These are phyloP conservation scores for Lotmaria passim DNA, from an alignment of 208 protist species.

Conservation along the genomic window DNA sequence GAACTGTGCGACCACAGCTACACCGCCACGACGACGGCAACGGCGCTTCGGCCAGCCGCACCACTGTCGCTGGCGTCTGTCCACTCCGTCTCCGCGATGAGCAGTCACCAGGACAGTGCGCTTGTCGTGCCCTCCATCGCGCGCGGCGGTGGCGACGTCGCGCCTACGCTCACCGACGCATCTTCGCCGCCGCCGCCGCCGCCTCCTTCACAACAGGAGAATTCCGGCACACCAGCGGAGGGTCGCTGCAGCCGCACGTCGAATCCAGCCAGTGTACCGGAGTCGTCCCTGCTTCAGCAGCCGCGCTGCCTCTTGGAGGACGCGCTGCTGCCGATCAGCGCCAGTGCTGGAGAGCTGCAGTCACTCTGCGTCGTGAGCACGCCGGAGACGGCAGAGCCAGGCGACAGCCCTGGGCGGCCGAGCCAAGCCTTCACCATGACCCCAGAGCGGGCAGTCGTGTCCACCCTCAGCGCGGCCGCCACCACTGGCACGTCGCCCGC, in stretches of 20 bases:
- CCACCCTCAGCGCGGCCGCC: neutral
- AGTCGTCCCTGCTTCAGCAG: slow-evolving; percentile 5
- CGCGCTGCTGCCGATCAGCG: neutral
- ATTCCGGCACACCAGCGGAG: neutral
- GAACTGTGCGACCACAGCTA: neutral
- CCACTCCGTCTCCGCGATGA: neutral
- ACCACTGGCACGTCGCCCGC: slow-evolving; percentile 14
- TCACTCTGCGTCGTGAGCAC: neutral
- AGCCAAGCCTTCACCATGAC: slow-evolving; percentile 3
- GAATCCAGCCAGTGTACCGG: neutral
- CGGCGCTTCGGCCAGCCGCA: neutral
- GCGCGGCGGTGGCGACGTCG: neutral
- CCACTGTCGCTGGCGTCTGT: neutral
- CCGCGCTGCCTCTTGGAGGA: slow-evolving; percentile 14
- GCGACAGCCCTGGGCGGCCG: neutral
- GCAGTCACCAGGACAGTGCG: neutral
- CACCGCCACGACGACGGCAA: neutral
- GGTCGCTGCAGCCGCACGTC: too few relatives aligned
- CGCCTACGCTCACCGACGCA: neutral
- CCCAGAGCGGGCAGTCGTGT: slow-evolving; percentile 14
- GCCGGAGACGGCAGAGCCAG: neutral
- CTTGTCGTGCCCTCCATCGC: neutral
- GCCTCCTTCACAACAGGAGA: too few relatives aligned
- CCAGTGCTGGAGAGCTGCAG: neutral
- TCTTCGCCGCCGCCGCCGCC: neutral